Evolutionary conservation across 1,284 basidiomycete species (phyloP).

Genomic region (Austroboletus novae-zelandiae): DNA sequence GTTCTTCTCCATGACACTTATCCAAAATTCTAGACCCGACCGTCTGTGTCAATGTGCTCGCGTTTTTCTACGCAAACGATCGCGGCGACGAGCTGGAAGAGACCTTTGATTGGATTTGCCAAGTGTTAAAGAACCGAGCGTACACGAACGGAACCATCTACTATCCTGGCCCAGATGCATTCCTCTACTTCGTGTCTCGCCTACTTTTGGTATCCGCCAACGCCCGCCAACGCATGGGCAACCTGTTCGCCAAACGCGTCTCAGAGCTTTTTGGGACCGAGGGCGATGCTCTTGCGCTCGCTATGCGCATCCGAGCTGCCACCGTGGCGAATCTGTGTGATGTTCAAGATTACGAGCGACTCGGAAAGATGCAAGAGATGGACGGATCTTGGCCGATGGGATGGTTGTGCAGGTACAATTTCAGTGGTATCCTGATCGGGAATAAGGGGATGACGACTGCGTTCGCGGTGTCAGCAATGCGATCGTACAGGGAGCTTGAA

Average conservation of each 20-base stretch:
- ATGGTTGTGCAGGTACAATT: slow-evolving; percentile 16
- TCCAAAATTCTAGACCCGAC: slow-evolving; percentile 11
- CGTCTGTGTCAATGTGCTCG: slow-evolving; percentile 23
- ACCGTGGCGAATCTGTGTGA: slow-evolving; percentile 13
- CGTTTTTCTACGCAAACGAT: slow-evolving; percentile 22
- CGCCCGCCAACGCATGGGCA: slow-evolving; percentile 15
- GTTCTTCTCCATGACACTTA: too few relatives aligned
- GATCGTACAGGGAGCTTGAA: slow-evolving; percentile 17
- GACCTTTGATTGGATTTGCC: slow-evolving; percentile 23
- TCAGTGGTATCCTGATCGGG: slow-evolving; percentile 6
- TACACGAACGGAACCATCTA: slow-evolving; percentile 23
- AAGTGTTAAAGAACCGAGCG: slow-evolving; percentile 21
- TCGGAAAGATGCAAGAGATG: slow-evolving; percentile 15
- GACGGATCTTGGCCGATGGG: slow-evolving; percentile 24
- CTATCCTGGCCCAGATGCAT: slow-evolving; percentile 17
- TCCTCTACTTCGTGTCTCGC: slow-evolving; percentile 22
- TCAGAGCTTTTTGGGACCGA: slow-evolving; percentile 18
- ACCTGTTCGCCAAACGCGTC: slow-evolving; percentile 17
- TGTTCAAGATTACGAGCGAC: slow-evolving; percentile 17
- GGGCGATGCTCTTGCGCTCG: slow-evolving; percentile 23
- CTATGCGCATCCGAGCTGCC: slow-evolving; percentile 20
- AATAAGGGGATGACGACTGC: slow-evolving; percentile 25
- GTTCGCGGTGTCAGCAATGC: slow-evolving; percentile 17
- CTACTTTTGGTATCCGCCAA: slow-evolving; percentile 19
- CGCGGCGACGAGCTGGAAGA: slow-evolving; percentile 17